Base-by-base conservation (phyloP, 768 basidiomycete genomes). In the Ramaria sp. region DNA sequence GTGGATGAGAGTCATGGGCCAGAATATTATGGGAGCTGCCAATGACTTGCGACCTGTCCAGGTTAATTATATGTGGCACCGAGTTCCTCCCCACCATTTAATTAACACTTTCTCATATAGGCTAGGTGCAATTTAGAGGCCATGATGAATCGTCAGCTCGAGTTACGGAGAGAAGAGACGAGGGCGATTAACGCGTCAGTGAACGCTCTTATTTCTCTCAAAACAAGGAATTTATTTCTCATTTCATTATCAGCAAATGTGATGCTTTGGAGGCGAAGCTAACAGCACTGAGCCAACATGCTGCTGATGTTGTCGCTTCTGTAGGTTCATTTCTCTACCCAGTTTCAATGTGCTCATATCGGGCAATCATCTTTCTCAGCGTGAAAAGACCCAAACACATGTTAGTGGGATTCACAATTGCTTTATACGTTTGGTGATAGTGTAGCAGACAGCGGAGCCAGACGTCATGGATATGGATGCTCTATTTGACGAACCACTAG, bases 11-110 rank as follows among this genome's bases (percentile, higher is more conserved):
- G 72, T 87, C 1, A 76, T 91, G 51, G 81, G 81, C 6, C 85
- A 89, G 65, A 95, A 94, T 65, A 75, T 95, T 55, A 88, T 93
- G 80, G 87, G 84, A 13, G 86, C 88, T 16, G 88, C 87, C 36
- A 95, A 95, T 62, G 90, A 92, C 61, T 69, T 94, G 49, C 79
- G 92, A 24, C 91, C 90, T 0, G 85, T 92, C 4, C 91, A 94
- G 77, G 89, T 83, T 24, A 10, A 68, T 63, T 58, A 41, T 52
- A 8, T 34, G 32, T 13, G 44, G 15, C 43, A 32, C 37, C 24
- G 27, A n/a, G 32, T 48, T 37, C n/a, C 57, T 27, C 20, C 18
- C n/a, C 49, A 49, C n/a, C 16, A 27, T 56, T 32, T 20, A 37
- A 25, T 12, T 36, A 7, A 44, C 48, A n/a, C n/a, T n/a, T 22